Percentiles rank a stretch among this genome's conserved stretches.
Evolutionary conservation across 2,329 filamentous ascomycete species (phyloP).

Genomic region (Polytolypa hystricis): DNA sequence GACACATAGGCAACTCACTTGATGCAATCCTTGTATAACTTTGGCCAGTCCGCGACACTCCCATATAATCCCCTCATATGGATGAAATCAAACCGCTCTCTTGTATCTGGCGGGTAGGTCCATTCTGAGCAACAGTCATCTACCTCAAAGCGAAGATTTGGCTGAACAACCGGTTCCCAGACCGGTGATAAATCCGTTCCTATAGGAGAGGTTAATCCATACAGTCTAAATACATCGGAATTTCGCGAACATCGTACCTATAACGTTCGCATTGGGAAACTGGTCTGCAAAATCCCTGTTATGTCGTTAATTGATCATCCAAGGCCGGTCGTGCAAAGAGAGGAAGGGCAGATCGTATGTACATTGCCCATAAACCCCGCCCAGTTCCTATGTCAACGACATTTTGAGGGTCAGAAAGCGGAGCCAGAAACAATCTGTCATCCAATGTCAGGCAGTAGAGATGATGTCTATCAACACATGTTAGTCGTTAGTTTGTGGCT

Average conservation of each 20-base stretch:
- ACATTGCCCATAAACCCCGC: constrained; percentile 33
- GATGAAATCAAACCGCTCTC: constrained; percentile 31
- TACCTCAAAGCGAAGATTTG: constrained; percentile 24
- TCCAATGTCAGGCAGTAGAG: constrained; percentile 17
- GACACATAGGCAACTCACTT: constrained; percentile 15
- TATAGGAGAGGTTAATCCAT: constrained; percentile 8
- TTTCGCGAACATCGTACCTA: constrained; percentile 15
- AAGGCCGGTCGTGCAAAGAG: background rate
- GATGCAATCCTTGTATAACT: constrained; percentile 24
- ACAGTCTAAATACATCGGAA: background rate
- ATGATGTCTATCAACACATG: constrained; percentile 15
- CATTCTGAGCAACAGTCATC: constrained; percentile 26
- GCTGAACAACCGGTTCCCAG: constrained; percentile 16
- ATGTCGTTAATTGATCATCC: background rate
- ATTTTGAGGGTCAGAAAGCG: constrained; percentile 15
- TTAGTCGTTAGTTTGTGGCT: background rate
- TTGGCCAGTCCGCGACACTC: constrained; percentile 24
- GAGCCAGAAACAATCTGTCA: constrained; percentile 16
- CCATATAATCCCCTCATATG: constrained; percentile 30
- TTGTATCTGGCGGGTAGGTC: constrained; percentile 20
- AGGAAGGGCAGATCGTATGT: background rate
- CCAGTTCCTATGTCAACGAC: constrained; percentile 34
- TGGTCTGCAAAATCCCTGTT: constrained; percentile 28
- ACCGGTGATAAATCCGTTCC: constrained; percentile 29
- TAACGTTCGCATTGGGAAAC: constrained; percentile 24